These are phyloP conservation scores for Naganishia vaughanmartiniae DNA, from an alignment of 768 basidiomycete genomes.

Conservation along the genomic window DNA sequence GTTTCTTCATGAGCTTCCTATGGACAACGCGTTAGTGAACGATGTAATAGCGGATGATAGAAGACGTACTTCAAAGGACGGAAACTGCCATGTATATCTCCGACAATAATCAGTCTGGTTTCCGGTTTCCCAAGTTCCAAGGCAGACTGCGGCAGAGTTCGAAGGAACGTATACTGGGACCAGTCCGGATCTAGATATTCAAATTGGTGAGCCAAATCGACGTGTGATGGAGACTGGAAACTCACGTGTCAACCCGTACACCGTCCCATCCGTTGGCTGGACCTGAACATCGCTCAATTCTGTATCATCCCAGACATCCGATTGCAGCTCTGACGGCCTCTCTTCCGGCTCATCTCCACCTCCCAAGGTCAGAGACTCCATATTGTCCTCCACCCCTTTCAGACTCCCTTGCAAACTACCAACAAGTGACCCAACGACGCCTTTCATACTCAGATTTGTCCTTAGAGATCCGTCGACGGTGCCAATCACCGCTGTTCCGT, in stretches of 20 bases:
- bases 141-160: constrained; percentile 39
- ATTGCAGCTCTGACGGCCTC: not conserved
- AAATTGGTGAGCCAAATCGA: not conserved
- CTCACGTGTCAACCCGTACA: constrained; percentile 6
- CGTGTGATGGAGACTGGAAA: not conserved
- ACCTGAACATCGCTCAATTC: constrained; percentile 8
- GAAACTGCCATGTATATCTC: constrained; percentile 73
- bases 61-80: constrained; percentile 4
- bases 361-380: not conserved
- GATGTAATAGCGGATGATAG: not conserved
- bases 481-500: constrained; percentile 19
- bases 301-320: constrained; percentile 2
- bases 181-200: constrained; percentile 40
- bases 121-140: constrained; percentile 40
- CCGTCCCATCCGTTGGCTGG: not conserved
- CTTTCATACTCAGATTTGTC: constrained; percentile 3
- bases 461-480: not conserved
- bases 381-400: constrained; percentile 5
- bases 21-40: not conserved
- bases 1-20: constrained; percentile 58
- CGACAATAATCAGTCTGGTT: constrained; percentile 68
- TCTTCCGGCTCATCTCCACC: not conserved
- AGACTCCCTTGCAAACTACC: constrained; percentile 6
- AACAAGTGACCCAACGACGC: constrained; percentile 10
- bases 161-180: constrained; percentile 46